Evolutionary conservation across 768 basidiomycete species (phyloP).

Genomic region (Trametes punicea): DNA sequence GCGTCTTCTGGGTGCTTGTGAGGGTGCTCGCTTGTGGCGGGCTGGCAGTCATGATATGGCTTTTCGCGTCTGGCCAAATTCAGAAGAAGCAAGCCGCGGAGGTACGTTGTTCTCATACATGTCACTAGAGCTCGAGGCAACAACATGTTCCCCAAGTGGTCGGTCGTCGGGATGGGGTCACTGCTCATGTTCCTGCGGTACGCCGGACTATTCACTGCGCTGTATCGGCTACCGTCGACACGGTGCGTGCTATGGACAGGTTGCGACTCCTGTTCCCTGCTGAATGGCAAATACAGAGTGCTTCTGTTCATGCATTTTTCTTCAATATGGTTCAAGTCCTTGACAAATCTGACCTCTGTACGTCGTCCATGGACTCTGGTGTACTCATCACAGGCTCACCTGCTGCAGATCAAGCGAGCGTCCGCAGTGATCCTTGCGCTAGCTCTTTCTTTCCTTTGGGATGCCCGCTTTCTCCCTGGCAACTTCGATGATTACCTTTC

Average conservation of each 20-base stretch:
- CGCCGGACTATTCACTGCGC: constrained; percentile 60
- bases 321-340: constrained; percentile 57
- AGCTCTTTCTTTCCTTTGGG: constrained; percentile 53
- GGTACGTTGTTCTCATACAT: constrained; percentile 37
- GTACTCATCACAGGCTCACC: no score
- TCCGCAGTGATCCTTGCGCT: constrained; percentile 47
- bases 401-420: constrained; percentile 47
- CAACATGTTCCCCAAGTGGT: constrained; percentile 50
- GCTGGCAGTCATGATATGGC: constrained; percentile 62
- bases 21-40: constrained; percentile 70
- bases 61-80: constrained; percentile 50
- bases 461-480: constrained; percentile 42
- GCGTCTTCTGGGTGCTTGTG: constrained; percentile 75
- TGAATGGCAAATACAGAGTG: constrained; percentile 41
- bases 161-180: constrained; percentile 64
- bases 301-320: constrained; percentile 70
- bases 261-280: not conserved
- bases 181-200: constrained; percentile 61
- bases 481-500: constrained; percentile 47
- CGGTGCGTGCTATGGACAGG: constrained; percentile 45
- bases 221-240: constrained; percentile 63
- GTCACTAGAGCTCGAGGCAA: not conserved
- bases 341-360: constrained; percentile 49
- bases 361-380: constrained; percentile 21
- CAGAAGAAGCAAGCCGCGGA: constrained; percentile 55